A percentile compares a stretch with the other conserved stretches of the same genome.
Evolutionary conservation across 2,329 filamentous ascomycete genomes (phyloP).

Genomic region (Cercospora beticola): DNA sequence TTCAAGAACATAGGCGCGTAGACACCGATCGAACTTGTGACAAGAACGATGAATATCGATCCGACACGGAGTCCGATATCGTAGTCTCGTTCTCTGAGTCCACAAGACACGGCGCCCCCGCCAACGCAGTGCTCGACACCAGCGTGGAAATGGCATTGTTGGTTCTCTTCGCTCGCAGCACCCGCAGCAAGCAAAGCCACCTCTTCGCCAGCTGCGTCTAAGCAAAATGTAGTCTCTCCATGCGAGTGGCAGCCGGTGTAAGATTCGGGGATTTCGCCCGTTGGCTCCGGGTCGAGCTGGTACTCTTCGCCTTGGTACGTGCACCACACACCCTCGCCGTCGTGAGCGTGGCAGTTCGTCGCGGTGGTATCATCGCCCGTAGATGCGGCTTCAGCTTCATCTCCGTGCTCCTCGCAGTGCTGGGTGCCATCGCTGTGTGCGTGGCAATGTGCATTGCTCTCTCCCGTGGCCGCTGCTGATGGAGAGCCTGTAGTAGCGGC

Average conservation of each 20-base stretch:
- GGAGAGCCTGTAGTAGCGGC: slow-evolving; percentile 34
- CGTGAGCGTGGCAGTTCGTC: slow-evolving; percentile 28
- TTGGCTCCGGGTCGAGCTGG: slow-evolving; percentile 59
- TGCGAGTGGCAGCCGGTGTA: slow-evolving; percentile 68
- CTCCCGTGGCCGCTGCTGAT: background rate
- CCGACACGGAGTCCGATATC: slow-evolving; percentile 68
- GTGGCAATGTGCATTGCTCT: slow-evolving; percentile 1
- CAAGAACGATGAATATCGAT: slow-evolving; percentile 69
- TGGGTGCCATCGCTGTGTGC: slow-evolving; percentile 5
- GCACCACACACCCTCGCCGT: slow-evolving; percentile 39
- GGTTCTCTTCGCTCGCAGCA: slow-evolving; percentile 35
- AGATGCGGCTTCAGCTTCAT: background rate
- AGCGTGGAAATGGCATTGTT: slow-evolving; percentile 69
- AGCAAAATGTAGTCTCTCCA: slow-evolving; percentile 53
- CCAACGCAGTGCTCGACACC: slow-evolving; percentile 68
- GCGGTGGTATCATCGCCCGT: slow-evolving; percentile 22
- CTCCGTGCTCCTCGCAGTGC: slow-evolving; percentile 9
- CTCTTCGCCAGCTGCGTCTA: slow-evolving; percentile 16
- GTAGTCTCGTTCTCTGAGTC: slow-evolving; percentile 57
- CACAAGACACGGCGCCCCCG: slow-evolving; percentile 49
- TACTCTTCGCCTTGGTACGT: slow-evolving; percentile 39
- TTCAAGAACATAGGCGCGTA: slow-evolving; percentile 66
- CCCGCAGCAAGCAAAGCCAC: background rate
- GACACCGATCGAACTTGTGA: slow-evolving; percentile 67
- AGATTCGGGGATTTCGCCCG: slow-evolving; percentile 38